A percentile compares a stretch with the other conserved stretches of the same genome.
phyloP scores from a whole-genome alignment of 495 filamentous ascomycete species.

The Neurospora terricola region DNA sequence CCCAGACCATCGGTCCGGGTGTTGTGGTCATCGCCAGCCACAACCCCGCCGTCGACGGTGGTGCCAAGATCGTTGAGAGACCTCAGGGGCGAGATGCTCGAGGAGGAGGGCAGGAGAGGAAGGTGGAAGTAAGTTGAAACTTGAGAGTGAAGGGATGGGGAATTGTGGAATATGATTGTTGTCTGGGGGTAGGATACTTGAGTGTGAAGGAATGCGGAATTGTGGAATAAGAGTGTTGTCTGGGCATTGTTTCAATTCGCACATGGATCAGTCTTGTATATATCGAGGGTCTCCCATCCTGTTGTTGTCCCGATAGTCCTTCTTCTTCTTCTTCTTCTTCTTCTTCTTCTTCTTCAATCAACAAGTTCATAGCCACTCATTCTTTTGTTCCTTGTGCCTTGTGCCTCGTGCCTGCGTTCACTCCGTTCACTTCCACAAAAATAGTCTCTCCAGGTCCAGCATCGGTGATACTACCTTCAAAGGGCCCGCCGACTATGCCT shows the following conservation, averaged over 20 bases:
- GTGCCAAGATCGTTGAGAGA: neutral
- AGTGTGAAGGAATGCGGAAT: neutral
- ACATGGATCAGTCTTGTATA: neutral
- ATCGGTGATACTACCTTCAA: too few species aligned
- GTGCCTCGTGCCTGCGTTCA: neutral
- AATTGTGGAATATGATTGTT: too few species aligned
- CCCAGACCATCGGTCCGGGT: slow-evolving; percentile 66
- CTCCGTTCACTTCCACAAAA: neutral
- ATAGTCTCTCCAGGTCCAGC: too few species aligned
- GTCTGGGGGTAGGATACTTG: too few species aligned
- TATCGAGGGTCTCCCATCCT: neutral
- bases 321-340: neutral
- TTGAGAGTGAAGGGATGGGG: neutral
- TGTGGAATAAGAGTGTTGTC: neutral
- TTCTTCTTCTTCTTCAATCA: neutral
- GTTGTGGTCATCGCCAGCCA: slow-evolving; percentile 98
- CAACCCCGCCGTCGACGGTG: slow-evolving; percentile 45
- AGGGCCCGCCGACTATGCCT: too few species aligned
- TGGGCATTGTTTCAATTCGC: neutral
- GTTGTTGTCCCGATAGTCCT: too few species aligned
- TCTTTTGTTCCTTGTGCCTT: neutral
- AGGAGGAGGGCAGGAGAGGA: neutral
- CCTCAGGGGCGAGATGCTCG: neutral
- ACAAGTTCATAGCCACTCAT: neutral
- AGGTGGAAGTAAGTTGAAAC: neutral